These are phyloP conservation scores for Candida xyloterini DNA, from an alignment of 805 yeast genomes.

Conservation along the genomic window DNA sequence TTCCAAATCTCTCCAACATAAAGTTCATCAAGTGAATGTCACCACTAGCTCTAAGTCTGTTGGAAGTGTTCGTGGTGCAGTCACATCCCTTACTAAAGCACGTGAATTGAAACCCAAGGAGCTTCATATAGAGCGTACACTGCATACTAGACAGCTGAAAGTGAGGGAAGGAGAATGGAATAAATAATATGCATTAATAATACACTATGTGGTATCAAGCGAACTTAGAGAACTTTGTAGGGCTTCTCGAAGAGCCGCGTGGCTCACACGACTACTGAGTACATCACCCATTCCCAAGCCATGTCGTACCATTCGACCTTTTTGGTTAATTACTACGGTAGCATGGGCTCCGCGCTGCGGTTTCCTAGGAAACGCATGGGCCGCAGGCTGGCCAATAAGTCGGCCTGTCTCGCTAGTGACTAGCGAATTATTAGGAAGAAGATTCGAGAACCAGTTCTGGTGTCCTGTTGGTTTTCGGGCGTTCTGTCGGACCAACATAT, in stretches of 20 bases:
- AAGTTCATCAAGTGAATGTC: slow-evolving; percentile 30
- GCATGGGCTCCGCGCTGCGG: slow-evolving; percentile 39
- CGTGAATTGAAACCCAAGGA: slow-evolving; percentile 16
- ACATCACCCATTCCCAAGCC: slow-evolving; percentile 38
- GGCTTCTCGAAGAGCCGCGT: slow-evolving; percentile 47
- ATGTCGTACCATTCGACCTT: slow-evolving; percentile 41
- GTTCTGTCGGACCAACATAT: not conserved
- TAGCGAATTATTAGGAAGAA: slow-evolving; percentile 31
- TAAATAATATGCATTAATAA: not conserved
- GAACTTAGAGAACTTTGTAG: slow-evolving; percentile 26
- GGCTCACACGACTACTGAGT: slow-evolving; percentile 41
- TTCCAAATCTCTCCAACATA: slow-evolving; percentile 6
- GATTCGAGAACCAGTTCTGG: slow-evolving; percentile 26
- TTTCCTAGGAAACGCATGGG: slow-evolving; percentile 8
- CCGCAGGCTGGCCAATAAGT: slow-evolving; percentile 26
- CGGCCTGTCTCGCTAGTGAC: slow-evolving; percentile 33
- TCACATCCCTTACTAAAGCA: slow-evolving; percentile 23
- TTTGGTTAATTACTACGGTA: slow-evolving; percentile 40
- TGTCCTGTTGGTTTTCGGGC: not conserved
- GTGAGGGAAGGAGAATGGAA: slow-evolving; percentile 8
- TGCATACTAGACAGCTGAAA: slow-evolving; percentile 14
- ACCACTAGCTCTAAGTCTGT: slow-evolving; percentile 27
- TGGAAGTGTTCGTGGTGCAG: slow-evolving; percentile 27
- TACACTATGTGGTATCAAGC: not conserved
- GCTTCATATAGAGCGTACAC: slow-evolving; percentile 18